Conservation (phyloP, 108 stramenopile species). For the Phaeodactylum tricornutum region DNA sequence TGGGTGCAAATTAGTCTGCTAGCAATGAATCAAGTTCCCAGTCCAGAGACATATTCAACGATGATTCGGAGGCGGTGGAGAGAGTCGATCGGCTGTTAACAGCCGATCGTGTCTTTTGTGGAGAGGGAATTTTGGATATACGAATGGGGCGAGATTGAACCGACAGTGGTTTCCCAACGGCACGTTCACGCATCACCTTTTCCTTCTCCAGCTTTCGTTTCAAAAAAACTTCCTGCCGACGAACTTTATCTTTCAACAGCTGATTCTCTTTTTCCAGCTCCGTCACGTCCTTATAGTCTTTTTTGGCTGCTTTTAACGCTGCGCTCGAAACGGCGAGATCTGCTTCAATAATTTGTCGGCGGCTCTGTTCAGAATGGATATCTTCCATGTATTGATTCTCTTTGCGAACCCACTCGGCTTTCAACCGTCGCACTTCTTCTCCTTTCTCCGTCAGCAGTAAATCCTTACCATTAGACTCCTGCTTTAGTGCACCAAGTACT, state of each 20-base stretch:
- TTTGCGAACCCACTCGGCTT: too few species aligned
- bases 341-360: too few species aligned
- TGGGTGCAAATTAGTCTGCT: background rate
- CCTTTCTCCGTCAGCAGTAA: too few species aligned
- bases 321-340: too few species aligned
- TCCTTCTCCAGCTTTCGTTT: constrained; percentile 39
- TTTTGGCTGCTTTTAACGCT: background rate
- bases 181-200: constrained; percentile 17
- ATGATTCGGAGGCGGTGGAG: background rate
- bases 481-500: too few species aligned
- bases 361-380: too few species aligned
- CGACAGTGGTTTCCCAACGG: background rate
- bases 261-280: constrained; percentile 44
- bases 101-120: background rate
- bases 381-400: too few species aligned
- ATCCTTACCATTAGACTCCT: too few species aligned
- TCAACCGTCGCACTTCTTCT: too few species aligned
- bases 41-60: background rate
- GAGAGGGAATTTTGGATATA: background rate
- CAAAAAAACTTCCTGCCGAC: constrained; percentile 35
- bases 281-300: constrained; percentile 13
- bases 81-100: background rate
- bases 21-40: constrained; percentile 3
- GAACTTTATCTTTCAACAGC: constrained; percentile 43
- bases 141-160: background rate